phyloP scores from a whole-genome alignment of 352 stramenopile species.

The Phytophthora pluvialis region DNA sequence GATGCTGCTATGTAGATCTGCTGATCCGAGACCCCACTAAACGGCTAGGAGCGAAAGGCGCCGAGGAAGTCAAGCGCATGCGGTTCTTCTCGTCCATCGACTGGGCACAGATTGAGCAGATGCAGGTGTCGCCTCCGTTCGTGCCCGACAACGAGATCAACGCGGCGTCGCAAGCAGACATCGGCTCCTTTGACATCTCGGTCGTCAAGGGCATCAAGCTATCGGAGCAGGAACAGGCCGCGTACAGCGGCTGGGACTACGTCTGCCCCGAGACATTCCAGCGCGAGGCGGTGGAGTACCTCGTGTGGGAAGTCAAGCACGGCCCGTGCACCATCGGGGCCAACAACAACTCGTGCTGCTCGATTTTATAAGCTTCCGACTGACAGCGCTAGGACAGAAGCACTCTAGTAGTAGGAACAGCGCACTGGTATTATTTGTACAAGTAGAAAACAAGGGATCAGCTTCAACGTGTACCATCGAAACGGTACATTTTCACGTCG shows the following conservation, averaged over 20 bases:
- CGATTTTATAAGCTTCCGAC: slow-evolving; percentile 44
- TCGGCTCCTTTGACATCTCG: slow-evolving; percentile 81
- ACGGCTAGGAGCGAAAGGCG: slow-evolving; percentile 70
- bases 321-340: slow-evolving; percentile 69
- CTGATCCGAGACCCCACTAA: slow-evolving; percentile 77
- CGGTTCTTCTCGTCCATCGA: slow-evolving; percentile 82
- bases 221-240: slow-evolving; percentile 68
- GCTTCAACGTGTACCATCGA: slow-evolving; percentile 14
- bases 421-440: slow-evolving; percentile 29
- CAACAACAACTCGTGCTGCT: slow-evolving; percentile 73
- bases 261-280: slow-evolving; percentile 83
- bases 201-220: slow-evolving; percentile 77
- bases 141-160: slow-evolving; percentile 89
- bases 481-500: slow-evolving; percentile 26
- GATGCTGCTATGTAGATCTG: slow-evolving; percentile 52
- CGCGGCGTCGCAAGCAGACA: slow-evolving; percentile 80
- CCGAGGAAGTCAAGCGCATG: slow-evolving; percentile 80
- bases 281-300: slow-evolving; percentile 80
- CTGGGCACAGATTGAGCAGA: slow-evolving; percentile 76
- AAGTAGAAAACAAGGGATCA: slow-evolving; percentile 22
- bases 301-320: slow-evolving; percentile 85
- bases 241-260: slow-evolving; percentile 78
- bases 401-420: slow-evolving; percentile 4
- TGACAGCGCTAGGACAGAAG: not conserved
- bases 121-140: slow-evolving; percentile 71